Conservation (phyloP, 192 early-diverging fungal genomes). For the Funneliformis geosporum region DNA sequence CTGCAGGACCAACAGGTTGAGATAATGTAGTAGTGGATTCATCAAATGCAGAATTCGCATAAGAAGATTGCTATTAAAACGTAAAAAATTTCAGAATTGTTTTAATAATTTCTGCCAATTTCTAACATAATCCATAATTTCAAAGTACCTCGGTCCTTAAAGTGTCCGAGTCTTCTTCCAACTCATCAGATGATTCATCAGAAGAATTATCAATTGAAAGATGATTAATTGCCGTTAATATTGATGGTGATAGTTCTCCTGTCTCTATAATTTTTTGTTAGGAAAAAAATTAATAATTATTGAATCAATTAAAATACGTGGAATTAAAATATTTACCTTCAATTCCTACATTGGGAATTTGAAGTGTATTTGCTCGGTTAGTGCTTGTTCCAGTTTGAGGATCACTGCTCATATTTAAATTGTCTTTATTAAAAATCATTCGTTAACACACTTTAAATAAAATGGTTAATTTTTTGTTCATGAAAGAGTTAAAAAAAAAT, state of each 20-base stretch:
- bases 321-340: background rate
- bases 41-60: background rate
- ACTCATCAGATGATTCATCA: background rate
- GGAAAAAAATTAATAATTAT: background rate
- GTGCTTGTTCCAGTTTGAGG: background rate
- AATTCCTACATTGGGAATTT: background rate
- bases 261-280: background rate
- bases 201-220: constrained; percentile 28
- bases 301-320: background rate
- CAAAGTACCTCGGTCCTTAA: background rate
- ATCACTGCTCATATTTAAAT: background rate
- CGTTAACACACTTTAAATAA: too few species aligned
- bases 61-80: background rate
- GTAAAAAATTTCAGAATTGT: background rate
- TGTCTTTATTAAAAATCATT: background rate
- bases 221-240: constrained; percentile 28
- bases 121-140: background rate
- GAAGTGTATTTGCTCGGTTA: background rate
- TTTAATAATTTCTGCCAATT: background rate
- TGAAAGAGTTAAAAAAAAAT: too few species aligned
- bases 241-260: background rate
- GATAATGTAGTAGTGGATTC: background rate
- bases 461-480: too few species aligned
- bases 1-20: constrained; percentile 26
- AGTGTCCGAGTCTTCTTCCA: background rate